Evolutionary conservation across 2,329 filamentous ascomycete genomes (phyloP).

Genomic region (Aspergillus ibericus): DNA sequence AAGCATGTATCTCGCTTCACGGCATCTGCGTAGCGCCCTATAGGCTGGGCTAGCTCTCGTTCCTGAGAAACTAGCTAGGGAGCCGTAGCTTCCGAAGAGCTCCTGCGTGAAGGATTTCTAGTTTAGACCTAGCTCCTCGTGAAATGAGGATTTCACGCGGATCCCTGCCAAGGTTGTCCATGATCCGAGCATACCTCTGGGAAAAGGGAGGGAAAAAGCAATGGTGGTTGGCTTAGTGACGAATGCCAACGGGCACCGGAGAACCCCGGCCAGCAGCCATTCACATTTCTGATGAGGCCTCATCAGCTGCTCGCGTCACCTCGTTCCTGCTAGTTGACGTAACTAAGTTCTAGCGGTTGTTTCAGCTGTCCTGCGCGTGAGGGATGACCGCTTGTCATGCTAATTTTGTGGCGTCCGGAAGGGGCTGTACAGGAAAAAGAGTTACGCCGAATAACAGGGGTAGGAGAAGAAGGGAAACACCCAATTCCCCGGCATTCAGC

Average conservation of each 20-base stretch:
- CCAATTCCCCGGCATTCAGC: constrained; percentile 1
- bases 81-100: background rate
- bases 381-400: background rate
- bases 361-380: constrained; percentile 7
- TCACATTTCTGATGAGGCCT: constrained; percentile 1
- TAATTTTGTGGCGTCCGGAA: constrained; percentile 6
- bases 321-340: constrained; percentile 12
- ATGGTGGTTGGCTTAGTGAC: background rate
- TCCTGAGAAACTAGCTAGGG: background rate
- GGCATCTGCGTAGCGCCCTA: background rate
- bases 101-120: background rate
- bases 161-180: background rate
- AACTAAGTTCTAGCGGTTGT: constrained; percentile 1
- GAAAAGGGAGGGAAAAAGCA: background rate
- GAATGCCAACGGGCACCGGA: background rate
- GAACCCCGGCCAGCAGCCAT: background rate
- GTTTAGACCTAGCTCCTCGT: background rate
- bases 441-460: background rate
- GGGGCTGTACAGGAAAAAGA: constrained; percentile 5
- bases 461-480: background rate
- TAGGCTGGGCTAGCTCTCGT: background rate
- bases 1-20: background rate
- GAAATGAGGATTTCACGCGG: background rate
- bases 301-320: constrained; percentile 17
- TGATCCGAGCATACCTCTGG: background rate